phyloP scores from a whole-genome alignment of 169 alveolate species.

The Toxoplasma gondii region DNA sequence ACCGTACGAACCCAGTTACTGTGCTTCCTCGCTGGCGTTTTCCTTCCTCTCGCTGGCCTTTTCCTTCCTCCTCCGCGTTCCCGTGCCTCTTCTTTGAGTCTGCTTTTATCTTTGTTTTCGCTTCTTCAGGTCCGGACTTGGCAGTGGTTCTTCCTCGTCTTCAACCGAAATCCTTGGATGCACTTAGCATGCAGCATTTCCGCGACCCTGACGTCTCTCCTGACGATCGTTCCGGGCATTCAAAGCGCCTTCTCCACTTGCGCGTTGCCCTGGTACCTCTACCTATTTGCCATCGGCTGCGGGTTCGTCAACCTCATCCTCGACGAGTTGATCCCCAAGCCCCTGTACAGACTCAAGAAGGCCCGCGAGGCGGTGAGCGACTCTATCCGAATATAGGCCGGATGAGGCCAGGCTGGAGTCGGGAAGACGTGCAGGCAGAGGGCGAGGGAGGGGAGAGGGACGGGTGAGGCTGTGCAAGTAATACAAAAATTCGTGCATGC shows the following conservation, averaged over 20 bases:
- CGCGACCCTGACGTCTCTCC: conserved; percentile 84
- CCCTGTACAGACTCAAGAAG: conserved; percentile 74
- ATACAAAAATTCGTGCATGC: too few species aligned
- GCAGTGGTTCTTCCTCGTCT: conserved; percentile 87
- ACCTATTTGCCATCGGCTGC: conserved; percentile 84
- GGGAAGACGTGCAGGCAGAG: too few species aligned
- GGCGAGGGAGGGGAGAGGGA: too few species aligned
- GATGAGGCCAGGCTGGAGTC: neutral
- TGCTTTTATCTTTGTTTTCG: neutral
- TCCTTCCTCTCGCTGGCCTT: neutral
- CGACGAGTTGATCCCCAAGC: conserved; percentile 88
- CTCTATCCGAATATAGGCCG: neutral
- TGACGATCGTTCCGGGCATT: conserved; percentile 87
- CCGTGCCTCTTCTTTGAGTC: neutral
- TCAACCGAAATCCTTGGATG: conserved; percentile 91
- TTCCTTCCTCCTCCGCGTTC: neutral
- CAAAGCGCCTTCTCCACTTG: conserved; percentile 80
- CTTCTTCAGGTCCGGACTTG: conserved; percentile 88
- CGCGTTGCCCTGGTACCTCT: conserved; percentile 90
- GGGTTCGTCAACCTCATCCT: conserved; percentile 84
- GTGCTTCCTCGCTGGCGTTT: neutral
- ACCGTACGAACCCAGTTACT: too few species aligned
- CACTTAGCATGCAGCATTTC: conserved; percentile 91
- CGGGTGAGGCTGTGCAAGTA: too few species aligned
- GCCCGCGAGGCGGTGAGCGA: conserved; percentile 5